These are phyloP conservation scores for Arabidopsis thaliana DNA, from an alignment of 345 rosid genomes.

Conservation along the genomic window DNA sequence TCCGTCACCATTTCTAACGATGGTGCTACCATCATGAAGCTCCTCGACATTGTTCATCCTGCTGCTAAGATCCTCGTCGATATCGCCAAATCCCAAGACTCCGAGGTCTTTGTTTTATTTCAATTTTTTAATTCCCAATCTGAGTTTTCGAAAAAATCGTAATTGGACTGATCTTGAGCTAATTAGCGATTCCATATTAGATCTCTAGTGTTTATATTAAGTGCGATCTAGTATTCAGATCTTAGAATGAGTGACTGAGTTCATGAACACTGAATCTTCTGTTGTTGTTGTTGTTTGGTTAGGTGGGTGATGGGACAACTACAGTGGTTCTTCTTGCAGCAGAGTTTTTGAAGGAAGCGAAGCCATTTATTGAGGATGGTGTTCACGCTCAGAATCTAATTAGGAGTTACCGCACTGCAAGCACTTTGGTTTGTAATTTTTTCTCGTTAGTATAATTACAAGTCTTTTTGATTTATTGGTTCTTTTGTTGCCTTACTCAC, in stretches of 20 bases:
- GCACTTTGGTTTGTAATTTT: constrained; percentile 62
- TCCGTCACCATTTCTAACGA: constrained; percentile 94
- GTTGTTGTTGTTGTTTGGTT: constrained; percentile 27
- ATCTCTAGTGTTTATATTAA: neutral
- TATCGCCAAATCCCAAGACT: constrained; percentile 98
- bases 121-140: constrained; percentile 16
- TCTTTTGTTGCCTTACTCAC: neutral
- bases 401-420: constrained; percentile 84
- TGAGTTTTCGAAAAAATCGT: neutral
- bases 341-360: constrained; percentile 96
- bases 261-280: constrained; percentile 10
- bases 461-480: neutral
- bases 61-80: constrained; percentile 99
- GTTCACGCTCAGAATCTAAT: constrained; percentile 95
- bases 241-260: constrained; percentile 21
- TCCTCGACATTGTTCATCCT: constrained; percentile 92
- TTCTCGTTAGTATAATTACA: neutral
- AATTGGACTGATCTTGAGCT: constrained; percentile 4
- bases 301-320: constrained; percentile 99
- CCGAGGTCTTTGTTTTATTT: constrained; percentile 61
- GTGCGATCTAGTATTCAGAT: constrained; percentile 23
- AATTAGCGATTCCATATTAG: constrained; percentile 14
- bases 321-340: constrained; percentile 94
- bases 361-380: constrained; percentile 96
- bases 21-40: constrained; percentile 99